Conservation (phyloP, 306 rosid species). For the Cotoneaster glaucophyllus region DNA sequence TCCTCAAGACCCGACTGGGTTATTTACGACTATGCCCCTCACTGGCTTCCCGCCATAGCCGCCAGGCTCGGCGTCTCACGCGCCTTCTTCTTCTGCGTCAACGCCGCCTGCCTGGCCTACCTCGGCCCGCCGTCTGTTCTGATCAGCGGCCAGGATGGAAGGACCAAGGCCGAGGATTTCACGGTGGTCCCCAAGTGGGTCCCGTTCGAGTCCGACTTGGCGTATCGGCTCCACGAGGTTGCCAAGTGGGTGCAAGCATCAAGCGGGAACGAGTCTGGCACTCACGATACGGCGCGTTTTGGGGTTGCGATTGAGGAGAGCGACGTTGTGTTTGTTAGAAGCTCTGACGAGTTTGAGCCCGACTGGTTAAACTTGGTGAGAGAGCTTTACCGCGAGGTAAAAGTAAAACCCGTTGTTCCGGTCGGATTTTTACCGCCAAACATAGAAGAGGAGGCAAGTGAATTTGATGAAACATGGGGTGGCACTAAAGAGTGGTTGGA, state of each 20-base stretch:
- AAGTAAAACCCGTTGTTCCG: constrained; percentile 22
- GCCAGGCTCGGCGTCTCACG: constrained; percentile 21
- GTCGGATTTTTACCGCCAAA: constrained; percentile 28
- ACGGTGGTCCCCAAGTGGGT: constrained; percentile 33
- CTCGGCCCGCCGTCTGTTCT: constrained; percentile 19
- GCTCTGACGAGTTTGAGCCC: constrained; percentile 30
- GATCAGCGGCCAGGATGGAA: constrained; percentile 7
- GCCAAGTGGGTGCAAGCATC: constrained; percentile 7
- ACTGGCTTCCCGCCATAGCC: constrained; percentile 42
- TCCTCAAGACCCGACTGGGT: constrained; percentile 32
- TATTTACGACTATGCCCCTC: constrained; percentile 45
- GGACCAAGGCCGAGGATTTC: constrained; percentile 28
- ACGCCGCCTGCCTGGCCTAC: constrained; percentile 22
- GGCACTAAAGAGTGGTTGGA: constrained; percentile 25
- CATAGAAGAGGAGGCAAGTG: neutral
- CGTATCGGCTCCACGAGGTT: constrained; percentile 22
- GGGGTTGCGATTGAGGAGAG: constrained; percentile 15
- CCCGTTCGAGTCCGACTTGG: constrained; percentile 17
- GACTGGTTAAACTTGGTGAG: constrained; percentile 30
- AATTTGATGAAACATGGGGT: neutral
- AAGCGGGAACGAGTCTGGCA: neutral
- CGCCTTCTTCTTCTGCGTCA: constrained; percentile 33
- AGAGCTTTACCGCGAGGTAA: constrained; percentile 18
- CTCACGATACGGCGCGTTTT: constrained; percentile 27
- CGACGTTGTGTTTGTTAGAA: constrained; percentile 30